Conservation (phyloP, 208 protist species). For the Wallacemonas rigidus region DNA sequence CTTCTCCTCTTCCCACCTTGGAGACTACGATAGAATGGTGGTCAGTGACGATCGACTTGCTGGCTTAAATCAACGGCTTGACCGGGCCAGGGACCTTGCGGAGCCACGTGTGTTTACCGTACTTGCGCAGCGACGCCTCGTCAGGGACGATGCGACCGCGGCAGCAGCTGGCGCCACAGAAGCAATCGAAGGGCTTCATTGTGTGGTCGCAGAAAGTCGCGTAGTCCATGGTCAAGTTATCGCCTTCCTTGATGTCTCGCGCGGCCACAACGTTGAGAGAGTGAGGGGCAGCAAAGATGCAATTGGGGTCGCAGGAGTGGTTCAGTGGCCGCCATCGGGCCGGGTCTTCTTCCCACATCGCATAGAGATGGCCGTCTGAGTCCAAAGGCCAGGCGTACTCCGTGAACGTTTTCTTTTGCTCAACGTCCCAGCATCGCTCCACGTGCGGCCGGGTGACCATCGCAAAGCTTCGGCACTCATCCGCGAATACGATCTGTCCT, state of each 20-base stretch:
- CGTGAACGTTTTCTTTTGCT: slow-evolving; percentile 61
- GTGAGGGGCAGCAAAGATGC: slow-evolving; percentile 73
- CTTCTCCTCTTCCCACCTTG: too few relatives aligned
- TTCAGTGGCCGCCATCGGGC: slow-evolving; percentile 84
- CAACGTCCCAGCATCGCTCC: slow-evolving; percentile 47
- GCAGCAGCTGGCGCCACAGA: slow-evolving; percentile 64
- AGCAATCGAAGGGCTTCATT: slow-evolving; percentile 86
- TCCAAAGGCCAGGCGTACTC: slow-evolving; percentile 91
- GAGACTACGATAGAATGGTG: neutral
- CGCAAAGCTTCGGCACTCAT: slow-evolving; percentile 76
- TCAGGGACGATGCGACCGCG: slow-evolving; percentile 64
- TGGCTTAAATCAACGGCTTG: slow-evolving; percentile 20
- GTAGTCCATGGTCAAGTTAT: slow-evolving; percentile 90
- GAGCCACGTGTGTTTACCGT: slow-evolving; percentile 72
- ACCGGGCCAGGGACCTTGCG: slow-evolving; percentile 36
- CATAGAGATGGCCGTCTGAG: slow-evolving; percentile 82
- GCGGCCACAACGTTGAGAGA: slow-evolving; percentile 87
- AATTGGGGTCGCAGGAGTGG: slow-evolving; percentile 89
- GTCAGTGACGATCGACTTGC: neutral
- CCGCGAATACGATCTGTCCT: slow-evolving; percentile 74
- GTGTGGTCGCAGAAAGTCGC: slow-evolving; percentile 88
- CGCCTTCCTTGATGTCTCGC: slow-evolving; percentile 61
- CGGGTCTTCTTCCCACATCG: slow-evolving; percentile 82
- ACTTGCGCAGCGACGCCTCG: slow-evolving; percentile 49
- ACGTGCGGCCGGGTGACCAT: slow-evolving; percentile 75